Evolutionary conservation across 1,139 yeast species (phyloP).

Genomic region (Geotrichum cucujoidarum): DNA sequence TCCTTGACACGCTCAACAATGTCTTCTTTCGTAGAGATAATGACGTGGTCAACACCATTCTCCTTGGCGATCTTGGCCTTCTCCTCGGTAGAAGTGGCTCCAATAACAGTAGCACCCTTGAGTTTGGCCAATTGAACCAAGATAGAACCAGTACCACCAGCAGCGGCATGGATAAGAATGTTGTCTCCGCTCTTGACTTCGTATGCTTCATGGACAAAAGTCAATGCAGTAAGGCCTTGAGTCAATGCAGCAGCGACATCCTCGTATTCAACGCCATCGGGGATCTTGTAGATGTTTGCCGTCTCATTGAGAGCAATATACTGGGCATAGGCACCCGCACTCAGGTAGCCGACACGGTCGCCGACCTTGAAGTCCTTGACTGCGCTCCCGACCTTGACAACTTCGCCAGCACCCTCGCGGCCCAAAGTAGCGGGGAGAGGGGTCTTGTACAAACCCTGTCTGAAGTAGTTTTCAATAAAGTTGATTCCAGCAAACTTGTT

Average conservation of each 20-base stretch:
- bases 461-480: conserved; percentile 75
- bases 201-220: conserved; percentile 63
- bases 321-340: conserved; percentile 59
- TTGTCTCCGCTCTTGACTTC: conserved; percentile 61
- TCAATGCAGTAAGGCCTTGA: conserved; percentile 76
- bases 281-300: conserved; percentile 45
- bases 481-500: conserved; percentile 75
- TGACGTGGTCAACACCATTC: conserved; percentile 69
- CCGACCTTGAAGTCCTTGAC: conserved; percentile 60
- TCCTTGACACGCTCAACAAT: conserved; percentile 56
- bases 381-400: conserved; percentile 60
- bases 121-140: conserved; percentile 57
- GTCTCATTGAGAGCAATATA: conserved; percentile 42
- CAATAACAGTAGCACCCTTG: conserved; percentile 76
- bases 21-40: conserved; percentile 58
- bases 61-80: conserved; percentile 47
- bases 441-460: conserved; percentile 67
- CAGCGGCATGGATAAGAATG: conserved; percentile 82
- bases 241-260: conserved; percentile 56
- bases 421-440: conserved; percentile 63
- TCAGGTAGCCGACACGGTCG: conserved; percentile 60
- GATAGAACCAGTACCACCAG: conserved; percentile 84
- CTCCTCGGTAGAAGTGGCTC: conserved; percentile 71
- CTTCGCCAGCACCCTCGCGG: conserved; percentile 76
- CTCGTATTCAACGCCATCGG: conserved; percentile 45